phyloP scores from a whole-genome alignment of 2,329 filamentous ascomycete genomes.

The Trichoderma breve region DNA sequence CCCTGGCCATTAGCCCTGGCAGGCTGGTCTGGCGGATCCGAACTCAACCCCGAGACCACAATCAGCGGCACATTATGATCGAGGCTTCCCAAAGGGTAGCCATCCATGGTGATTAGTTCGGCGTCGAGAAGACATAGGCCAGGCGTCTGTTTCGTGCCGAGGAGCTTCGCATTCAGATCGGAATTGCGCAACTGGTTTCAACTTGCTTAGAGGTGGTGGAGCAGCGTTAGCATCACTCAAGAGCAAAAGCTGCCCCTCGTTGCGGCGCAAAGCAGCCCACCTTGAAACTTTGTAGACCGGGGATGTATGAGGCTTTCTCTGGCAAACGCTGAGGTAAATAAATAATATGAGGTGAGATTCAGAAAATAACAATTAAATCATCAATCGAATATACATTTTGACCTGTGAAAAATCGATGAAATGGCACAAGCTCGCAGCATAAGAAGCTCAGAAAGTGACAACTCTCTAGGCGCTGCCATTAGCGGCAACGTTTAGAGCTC shows the following conservation, averaged over 20 bases:
- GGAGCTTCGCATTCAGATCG: constrained; percentile 8
- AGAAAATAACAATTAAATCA: background rate
- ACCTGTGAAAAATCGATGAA: background rate
- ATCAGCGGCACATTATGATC: constrained; percentile 84
- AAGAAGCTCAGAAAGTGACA: background rate
- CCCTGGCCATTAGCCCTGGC: constrained; percentile 57
- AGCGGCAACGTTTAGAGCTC: background rate
- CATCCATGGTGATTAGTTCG: constrained; percentile 61
- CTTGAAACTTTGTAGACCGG: background rate
- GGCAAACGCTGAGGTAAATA: background rate
- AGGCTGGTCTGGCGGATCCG: constrained; percentile 43
- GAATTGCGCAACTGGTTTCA: constrained; percentile 4
- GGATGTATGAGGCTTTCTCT: background rate
- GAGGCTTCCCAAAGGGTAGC: constrained; percentile 75
- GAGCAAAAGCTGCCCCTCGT: constrained; percentile 13
- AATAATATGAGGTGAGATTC: background rate
- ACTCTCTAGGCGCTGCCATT: background rate
- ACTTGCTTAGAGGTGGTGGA: constrained; percentile 4
- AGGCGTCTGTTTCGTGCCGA: background rate
- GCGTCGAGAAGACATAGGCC: constrained; percentile 20
- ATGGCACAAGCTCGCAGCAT: background rate
- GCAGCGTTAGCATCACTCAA: constrained; percentile 1
- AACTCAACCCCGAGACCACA: constrained; percentile 71
- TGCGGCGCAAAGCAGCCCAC: constrained; percentile 7
- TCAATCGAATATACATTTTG: background rate